Evolutionary conservation across 2,329 filamentous ascomycete genomes (phyloP).

Genomic region (Fusarium illudens): DNA sequence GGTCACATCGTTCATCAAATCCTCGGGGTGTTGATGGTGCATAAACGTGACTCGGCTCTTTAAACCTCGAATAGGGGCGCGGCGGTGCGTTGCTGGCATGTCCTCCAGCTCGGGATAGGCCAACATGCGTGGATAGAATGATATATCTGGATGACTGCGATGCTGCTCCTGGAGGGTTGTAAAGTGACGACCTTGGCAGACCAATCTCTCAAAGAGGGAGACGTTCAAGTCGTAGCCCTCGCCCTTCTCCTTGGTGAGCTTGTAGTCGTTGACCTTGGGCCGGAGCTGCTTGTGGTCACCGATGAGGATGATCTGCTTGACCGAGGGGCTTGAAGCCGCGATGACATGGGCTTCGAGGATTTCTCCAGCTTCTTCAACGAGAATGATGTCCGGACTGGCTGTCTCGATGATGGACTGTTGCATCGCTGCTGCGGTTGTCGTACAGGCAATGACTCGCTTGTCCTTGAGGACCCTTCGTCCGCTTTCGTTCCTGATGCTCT

Average conservation of each 20-base stretch:
- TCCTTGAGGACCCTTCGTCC: slow-evolving; percentile 55
- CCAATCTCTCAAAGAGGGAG: slow-evolving; percentile 74
- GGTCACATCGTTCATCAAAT: slow-evolving; percentile 49
- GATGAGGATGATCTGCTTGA: slow-evolving; percentile 73
- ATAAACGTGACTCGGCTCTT: slow-evolving; percentile 70
- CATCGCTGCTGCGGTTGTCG: slow-evolving; percentile 75
- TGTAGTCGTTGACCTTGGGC: slow-evolving; percentile 71
- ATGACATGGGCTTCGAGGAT: slow-evolving; percentile 73
- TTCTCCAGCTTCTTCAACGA: slow-evolving; percentile 79
- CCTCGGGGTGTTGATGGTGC: slow-evolving; percentile 67
- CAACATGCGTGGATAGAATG: slow-evolving; percentile 62
- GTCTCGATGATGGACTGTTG: slow-evolving; percentile 62
- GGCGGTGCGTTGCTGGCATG: slow-evolving; percentile 56
- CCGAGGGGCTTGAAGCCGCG: slow-evolving; percentile 62
- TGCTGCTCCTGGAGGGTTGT: slow-evolving; percentile 68
- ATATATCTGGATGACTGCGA: slow-evolving; percentile 75
- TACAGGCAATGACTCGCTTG: slow-evolving; percentile 73
- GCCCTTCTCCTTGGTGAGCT: slow-evolving; percentile 68
- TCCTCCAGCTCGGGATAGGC: slow-evolving; percentile 71
- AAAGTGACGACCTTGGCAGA: slow-evolving; percentile 63
- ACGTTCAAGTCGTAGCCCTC: slow-evolving; percentile 72
- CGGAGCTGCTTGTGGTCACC: slow-evolving; percentile 79
- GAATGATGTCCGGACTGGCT: slow-evolving; percentile 64
- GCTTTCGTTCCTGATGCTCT: slow-evolving; percentile 54
- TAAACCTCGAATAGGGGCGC: slow-evolving; percentile 63